Evolutionary conservation across 106 monocot genomes (phyloP), one percentile per base, ranked within the genome.

Genomic region (Phalaenopsis aphrodite): DNA sequence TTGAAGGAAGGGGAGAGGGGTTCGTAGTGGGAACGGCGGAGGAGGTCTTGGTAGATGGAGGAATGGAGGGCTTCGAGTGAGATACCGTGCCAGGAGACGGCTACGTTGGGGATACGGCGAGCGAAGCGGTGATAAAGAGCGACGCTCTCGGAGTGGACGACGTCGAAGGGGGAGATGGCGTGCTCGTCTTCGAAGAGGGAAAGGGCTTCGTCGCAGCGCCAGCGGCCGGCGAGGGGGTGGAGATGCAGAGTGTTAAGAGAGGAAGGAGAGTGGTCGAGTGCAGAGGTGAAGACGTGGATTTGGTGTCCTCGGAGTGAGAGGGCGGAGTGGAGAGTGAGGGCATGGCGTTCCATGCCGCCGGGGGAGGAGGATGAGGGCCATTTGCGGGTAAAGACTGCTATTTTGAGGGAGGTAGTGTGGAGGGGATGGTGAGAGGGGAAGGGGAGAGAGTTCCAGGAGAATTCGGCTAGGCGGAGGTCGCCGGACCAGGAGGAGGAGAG

Each of bases 261-360:
- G 14, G 41, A 15, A 5, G 58, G 67, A 9, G 80, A 69, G 10
- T 86, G 82, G 74, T 36, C 8, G 1, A 42, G 18, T 12, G 89
- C 71, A 2, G 91, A 88, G 78, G 98, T 94, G 87, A 92, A 98
- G 75, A 98, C 91, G 83, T 94, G 94, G 43, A 98, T 81, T 2
- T 79, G 42, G 81, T 98, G 97, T 7, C 94, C 94, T 16, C 94
- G 90, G 5, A 78, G 78, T 18, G 94, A 88, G 41, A 98, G 90
- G 15, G 87, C 87, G 37, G 89, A 85, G 84, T 94, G 88, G 73
- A 98, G 89, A 12, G 92, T 94, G 45, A 87, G 77, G 36, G 97
- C 94, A 76, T 98, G 97, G 23, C 94, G 90, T 76, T 98, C 97
- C 94, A 97, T 94, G 37, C 96, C 96, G 5, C 96, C 96, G 15